These are phyloP conservation scores for Carnegiea gigantea DNA, from an alignment of 179 eudicot species.

Conservation along the genomic window DNA sequence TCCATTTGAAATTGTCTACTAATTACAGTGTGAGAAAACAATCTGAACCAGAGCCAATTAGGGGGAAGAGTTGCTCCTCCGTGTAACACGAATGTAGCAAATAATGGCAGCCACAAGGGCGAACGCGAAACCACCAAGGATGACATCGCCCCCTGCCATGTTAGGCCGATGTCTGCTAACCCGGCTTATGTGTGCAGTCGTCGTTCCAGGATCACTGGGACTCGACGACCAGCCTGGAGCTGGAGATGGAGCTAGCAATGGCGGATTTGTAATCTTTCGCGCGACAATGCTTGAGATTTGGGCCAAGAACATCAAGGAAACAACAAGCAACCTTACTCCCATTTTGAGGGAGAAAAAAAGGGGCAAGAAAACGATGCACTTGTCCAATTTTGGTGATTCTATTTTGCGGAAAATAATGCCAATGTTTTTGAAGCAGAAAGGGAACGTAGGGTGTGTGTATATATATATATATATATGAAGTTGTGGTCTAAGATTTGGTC, in stretches of 20 bases:
- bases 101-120: constrained; percentile 44
- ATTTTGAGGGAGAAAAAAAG: background rate
- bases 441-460: background rate
- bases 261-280: constrained; percentile 1
- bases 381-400: too few species aligned
- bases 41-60: background rate
- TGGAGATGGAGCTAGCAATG: background rate
- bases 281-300: constrained; percentile 16
- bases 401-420: too few species aligned
- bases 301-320: constrained; percentile 1
- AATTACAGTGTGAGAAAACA: too few species aligned
- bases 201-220: background rate
- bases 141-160: constrained; percentile 52
- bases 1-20: too few species aligned
- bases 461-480: background rate
- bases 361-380: too few species aligned
- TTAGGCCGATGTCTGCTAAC: background rate
- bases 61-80: background rate
- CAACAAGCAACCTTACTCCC: constrained; percentile 8
- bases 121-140: constrained; percentile 47
- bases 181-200: constrained; percentile 13
- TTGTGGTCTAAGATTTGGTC: constrained; percentile 23
- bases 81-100: constrained; percentile 40
- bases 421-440: background rate
- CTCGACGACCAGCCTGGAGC: background rate